A percentile compares a stretch with the other conserved stretches of the same genome.
Evolutionary conservation across 179 eudicot genomes (phyloP).

Genomic region (Nepenthes alata): DNA sequence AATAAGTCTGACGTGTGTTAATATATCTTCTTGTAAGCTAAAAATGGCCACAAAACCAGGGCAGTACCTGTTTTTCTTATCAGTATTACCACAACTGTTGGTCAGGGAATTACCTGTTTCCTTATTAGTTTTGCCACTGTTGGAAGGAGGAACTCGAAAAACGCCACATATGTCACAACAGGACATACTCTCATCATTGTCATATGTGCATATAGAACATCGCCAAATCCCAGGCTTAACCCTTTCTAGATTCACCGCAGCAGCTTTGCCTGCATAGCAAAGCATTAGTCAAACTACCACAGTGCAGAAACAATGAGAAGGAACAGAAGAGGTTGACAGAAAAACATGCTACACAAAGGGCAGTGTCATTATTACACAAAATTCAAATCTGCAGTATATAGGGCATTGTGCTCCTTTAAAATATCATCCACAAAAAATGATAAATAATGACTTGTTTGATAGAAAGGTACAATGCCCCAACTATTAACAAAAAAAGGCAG

Average conservation of each 20-base stretch:
- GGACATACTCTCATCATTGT: conserved; percentile 68
- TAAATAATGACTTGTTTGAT: too few species aligned
- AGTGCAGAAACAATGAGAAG: background rate
- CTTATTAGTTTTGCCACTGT: conserved; percentile 18
- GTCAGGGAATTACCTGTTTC: conserved; percentile 34
- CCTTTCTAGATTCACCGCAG: conserved; percentile 22
- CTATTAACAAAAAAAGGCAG: too few species aligned
- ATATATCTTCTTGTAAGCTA: background rate
- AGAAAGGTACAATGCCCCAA: too few species aligned
- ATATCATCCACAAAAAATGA: too few species aligned
- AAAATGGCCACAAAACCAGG: background rate
- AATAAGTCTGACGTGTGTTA: too few species aligned
- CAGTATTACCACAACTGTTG: background rate
- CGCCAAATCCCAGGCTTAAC: conserved; percentile 51
- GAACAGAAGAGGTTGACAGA: background rate
- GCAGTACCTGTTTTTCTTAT: background rate
- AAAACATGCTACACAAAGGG: background rate
- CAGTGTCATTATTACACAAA: background rate
- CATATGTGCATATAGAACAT: conserved; percentile 85
- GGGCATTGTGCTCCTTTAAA: background rate
- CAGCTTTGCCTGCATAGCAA: conserved; percentile 28
- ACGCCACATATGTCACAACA: conserved; percentile 92
- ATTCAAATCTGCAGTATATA: background rate
- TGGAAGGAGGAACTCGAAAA: conserved; percentile 54
- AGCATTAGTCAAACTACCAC: background rate